A percentile compares a stretch with the other conserved stretches of the same genome.
Conservation (phyloP, 1,284 basidiomycete species). For the Boletus subluridellus region DNA sequence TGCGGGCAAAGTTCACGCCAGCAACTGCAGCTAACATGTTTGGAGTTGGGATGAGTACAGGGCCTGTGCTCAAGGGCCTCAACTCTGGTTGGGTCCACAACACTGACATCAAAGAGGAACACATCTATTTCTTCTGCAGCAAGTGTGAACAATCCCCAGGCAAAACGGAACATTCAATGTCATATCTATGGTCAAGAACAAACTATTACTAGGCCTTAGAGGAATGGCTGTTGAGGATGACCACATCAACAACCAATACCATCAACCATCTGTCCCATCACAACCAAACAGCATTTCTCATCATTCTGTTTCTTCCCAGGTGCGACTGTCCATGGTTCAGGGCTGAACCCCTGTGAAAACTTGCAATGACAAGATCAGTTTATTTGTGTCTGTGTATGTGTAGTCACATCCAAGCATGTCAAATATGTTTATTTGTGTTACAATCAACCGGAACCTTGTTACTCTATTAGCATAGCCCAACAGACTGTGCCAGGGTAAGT, state of each 20-base stretch:
- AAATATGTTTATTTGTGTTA: too few species aligned
- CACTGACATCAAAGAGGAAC: conserved; percentile 53
- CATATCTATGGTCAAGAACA: conserved; percentile 47
- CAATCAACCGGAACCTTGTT: too few species aligned
- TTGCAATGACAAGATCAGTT: too few species aligned
- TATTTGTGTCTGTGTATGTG: too few species aligned
- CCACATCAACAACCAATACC: conserved; percentile 34
- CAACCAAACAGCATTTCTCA: conserved; percentile 27
- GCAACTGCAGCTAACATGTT: conserved; percentile 47
- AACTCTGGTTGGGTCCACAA: conserved; percentile 56
- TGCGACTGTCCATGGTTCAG: conserved; percentile 42
- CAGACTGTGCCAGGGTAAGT: too few species aligned
- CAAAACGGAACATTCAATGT: conserved; percentile 44
- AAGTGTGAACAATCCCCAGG: conserved; percentile 41
- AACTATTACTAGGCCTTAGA: conserved; percentile 54
- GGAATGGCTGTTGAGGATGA: conserved; percentile 73
- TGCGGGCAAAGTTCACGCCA: conserved; percentile 48
- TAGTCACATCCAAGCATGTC: too few species aligned
- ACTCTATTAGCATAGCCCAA: too few species aligned
- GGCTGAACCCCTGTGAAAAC: conserved; percentile 27
- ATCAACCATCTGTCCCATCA: conserved; percentile 23
- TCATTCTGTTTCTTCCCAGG: conserved; percentile 30
- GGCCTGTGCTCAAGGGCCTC: conserved; percentile 48
- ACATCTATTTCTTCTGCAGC: conserved; percentile 59
- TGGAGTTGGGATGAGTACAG: conserved; percentile 49